Percentiles rank a stretch among this genome's conserved stretches.
phyloP scores from a whole-genome alignment of 306 rosid genomes.

The Hippophae gyantsensis region DNA sequence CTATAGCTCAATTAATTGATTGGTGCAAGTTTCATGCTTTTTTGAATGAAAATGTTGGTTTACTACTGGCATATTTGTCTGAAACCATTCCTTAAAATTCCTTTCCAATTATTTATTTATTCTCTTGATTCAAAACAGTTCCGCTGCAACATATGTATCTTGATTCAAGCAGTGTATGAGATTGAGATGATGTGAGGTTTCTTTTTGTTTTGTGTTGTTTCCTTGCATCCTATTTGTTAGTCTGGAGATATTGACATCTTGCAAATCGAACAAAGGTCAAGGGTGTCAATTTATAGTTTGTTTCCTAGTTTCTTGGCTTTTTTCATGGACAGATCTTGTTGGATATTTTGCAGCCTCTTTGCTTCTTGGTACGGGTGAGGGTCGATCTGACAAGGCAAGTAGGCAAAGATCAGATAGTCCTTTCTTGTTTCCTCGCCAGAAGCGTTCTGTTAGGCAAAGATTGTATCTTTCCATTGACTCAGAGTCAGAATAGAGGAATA shows the following conservation, averaged over 20 bases:
- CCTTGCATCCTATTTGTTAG: not conserved
- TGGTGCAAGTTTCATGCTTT: not conserved
- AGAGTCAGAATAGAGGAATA: slow-evolving; percentile 68
- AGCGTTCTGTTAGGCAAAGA: slow-evolving; percentile 81
- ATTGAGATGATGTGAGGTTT: not conserved
- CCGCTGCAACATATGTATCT: not conserved
- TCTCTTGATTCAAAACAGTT: not conserved
- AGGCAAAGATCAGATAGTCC: slow-evolving; percentile 75
- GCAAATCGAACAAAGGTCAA: not conserved
- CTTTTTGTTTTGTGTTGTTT: not conserved
- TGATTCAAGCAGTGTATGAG: not conserved
- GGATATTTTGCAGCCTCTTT: slow-evolving; percentile 65
- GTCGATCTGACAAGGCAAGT: slow-evolving; percentile 52
- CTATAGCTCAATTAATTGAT: slow-evolving; percentile 2
- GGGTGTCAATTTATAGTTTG: not conserved
- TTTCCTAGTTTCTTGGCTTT: slow-evolving; percentile 1
- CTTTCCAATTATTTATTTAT: not conserved
- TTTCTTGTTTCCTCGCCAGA: slow-evolving; percentile 97
- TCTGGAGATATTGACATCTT: not conserved
- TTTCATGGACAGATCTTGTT: slow-evolving; percentile 26
- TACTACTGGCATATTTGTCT: not conserved
- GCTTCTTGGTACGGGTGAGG: slow-evolving; percentile 72
- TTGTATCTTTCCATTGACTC: slow-evolving; percentile 62
- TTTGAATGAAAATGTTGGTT: not conserved
- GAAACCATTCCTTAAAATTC: not conserved